A percentile compares a stretch with the other conserved stretches of the same genome.
Conservation (phyloP, 2,329 filamentous ascomycete species). For the Venturia effusa region DNA sequence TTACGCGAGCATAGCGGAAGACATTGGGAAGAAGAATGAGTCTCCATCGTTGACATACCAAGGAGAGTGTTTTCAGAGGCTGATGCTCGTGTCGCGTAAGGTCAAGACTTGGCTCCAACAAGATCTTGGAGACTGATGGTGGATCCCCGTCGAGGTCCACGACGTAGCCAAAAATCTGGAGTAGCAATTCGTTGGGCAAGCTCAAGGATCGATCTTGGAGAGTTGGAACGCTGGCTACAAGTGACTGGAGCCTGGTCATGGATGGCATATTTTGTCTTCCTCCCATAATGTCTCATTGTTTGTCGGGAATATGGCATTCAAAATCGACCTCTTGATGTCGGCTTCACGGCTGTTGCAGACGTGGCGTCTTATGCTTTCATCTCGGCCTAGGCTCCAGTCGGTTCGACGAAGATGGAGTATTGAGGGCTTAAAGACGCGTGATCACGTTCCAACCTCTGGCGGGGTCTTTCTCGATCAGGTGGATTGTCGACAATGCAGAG, state of each 20-base stretch:
- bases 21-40: constrained; percentile 23
- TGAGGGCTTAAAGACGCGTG: neutral
- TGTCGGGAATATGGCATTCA: neutral
- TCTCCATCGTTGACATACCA: constrained; percentile 23
- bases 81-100: constrained; percentile 16
- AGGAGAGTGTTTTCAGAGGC: constrained; percentile 23
- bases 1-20: constrained; percentile 21
- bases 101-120: constrained; percentile 21
- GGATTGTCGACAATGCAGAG: neutral
- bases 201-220: constrained; percentile 16
- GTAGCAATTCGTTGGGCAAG: constrained; percentile 25
- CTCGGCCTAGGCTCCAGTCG: too few species aligned
- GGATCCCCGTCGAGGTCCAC: constrained; percentile 21
- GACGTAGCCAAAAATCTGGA: constrained; percentile 24
- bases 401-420: too few species aligned
- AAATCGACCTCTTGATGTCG: neutral
- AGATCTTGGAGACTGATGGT: constrained; percentile 23
- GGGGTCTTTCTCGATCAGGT: neutral
- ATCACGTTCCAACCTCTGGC: neutral
- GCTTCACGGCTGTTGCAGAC: too few species aligned
- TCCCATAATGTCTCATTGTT: neutral
- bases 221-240: neutral
- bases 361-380: too few species aligned
- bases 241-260: neutral
- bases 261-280: neutral